Evolutionary conservation across 2,329 filamentous ascomycete species (phyloP).

Genomic region (Epichloe sp.): DNA sequence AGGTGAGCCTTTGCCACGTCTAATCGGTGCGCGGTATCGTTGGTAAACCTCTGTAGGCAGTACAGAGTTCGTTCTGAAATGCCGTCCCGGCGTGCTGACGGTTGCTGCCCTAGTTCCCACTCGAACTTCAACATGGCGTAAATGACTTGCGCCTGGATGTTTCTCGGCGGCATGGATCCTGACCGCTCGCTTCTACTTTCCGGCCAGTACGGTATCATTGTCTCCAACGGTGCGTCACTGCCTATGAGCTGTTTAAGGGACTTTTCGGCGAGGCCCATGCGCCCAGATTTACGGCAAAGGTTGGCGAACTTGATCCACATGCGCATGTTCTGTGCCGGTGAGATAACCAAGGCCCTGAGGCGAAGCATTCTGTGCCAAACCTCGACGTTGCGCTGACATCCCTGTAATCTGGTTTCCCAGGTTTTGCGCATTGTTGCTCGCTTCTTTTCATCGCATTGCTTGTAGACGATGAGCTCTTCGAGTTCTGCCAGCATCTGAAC

Average conservation of each 20-base stretch:
- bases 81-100: conserved; percentile 26
- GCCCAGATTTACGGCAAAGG: conserved; percentile 88
- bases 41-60: conserved; percentile 48
- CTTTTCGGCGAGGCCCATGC: conserved; percentile 90
- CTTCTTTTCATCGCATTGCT: conserved; percentile 82
- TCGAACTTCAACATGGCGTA: conserved; percentile 97
- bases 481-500: conserved; percentile 98
- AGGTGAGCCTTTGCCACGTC: conserved; percentile 41
- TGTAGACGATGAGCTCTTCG: conserved; percentile 96
- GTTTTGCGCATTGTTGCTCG: conserved; percentile 83
- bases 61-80: conserved; percentile 42
- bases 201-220: conserved; percentile 46
- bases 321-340: conserved; percentile 84
- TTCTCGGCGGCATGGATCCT: conserved; percentile 20
- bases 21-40: conserved; percentile 41
- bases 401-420: conserved; percentile 90
- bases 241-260: conserved; percentile 84
- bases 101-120: conserved; percentile 71
- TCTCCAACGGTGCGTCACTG: conserved; percentile 48
- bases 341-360: conserved; percentile 81
- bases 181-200: conserved; percentile 19
- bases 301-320: conserved; percentile 99
- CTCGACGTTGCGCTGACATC: conserved; percentile 93
- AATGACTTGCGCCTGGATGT: conserved; percentile 62
- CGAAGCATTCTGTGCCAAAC: conserved; percentile 98